Evolutionary conservation across 1,284 basidiomycete species (phyloP), one percentile per base, ranked within the genome.

Genomic region (Leccinum glutinopallens): DNA sequence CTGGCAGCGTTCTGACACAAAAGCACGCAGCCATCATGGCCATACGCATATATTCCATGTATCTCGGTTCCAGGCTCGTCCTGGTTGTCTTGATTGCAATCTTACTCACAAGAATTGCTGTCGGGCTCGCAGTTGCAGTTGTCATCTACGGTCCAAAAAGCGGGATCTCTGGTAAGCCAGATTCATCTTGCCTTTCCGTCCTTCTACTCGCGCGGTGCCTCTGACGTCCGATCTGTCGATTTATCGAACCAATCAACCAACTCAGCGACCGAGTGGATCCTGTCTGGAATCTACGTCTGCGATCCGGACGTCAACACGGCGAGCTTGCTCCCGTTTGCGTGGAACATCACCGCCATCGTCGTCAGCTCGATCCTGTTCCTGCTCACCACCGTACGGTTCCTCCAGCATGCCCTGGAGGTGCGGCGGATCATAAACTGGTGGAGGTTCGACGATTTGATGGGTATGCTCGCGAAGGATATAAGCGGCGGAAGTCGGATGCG

Each of bases 41-140:
- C 33, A 60, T 72, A 53, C 61, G 67, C 17, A 53, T 71, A 54
- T 71, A 71, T 55, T 53, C 69, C 37, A 70, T 72, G 71, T 72
- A 69, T 39, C 55, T 71, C 5, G 46, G 60, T 12, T 72, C 69
- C 4, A 65, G 39, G 22, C 32, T 10, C 33, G 32, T 72, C 35
- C 22, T 67, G 4, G 35, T 2, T 29, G 55, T 69, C 51, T 25
- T 72, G 49, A 22, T 63, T 15, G 32, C 25, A 19, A 43, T 55
- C 19, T 32, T 73, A 33, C 9, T 68, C 29, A 17, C 58, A 17
- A 62, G 62, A 19, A 60, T 65, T 17, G 37, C 10, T 7, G 9
- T 73, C 12, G 65, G 69, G 15, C 56, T 72, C 22, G 67, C 55
- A 1, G 32, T 67, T 25, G 37, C 51, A 3, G 10, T 67, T 9